A percentile compares a stretch with the other conserved stretches of the same genome.
Evolutionary conservation across 2,329 filamentous ascomycete genomes (phyloP).

Genomic region (Escovopsis sp.): DNA sequence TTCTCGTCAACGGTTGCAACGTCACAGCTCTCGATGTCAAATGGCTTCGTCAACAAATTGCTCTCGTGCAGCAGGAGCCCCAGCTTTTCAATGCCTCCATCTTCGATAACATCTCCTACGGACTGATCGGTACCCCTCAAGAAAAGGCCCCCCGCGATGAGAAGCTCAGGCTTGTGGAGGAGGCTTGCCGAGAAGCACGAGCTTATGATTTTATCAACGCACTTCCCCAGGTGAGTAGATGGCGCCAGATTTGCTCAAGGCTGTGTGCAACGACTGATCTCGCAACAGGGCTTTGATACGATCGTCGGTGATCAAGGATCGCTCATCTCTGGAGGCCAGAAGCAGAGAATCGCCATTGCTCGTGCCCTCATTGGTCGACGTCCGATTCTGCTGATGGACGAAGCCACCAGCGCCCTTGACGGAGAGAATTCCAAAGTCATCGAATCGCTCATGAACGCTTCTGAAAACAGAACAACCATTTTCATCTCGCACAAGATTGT

Average conservation of each 20-base stretch:
- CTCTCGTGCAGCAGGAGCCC: conserved; percentile 22
- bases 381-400: conserved; percentile 9
- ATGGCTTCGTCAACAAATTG: conserved; percentile 31
- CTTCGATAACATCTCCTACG: conserved; percentile 15
- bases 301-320: conserved; percentile 5
- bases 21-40: conserved; percentile 24
- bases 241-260: too few relatives aligned
- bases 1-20: conserved; percentile 17
- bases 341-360: conserved; percentile 7
- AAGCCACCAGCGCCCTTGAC: conserved; percentile 8
- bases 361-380: conserved; percentile 9
- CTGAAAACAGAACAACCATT: not conserved
- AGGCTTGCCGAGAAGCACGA: conserved; percentile 6
- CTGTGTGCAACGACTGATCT: too few relatives aligned
- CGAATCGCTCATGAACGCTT: conserved; percentile 25
- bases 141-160: not conserved
- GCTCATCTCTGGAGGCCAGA: conserved; percentile 6
- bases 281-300: conserved; percentile 7
- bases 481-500: not conserved
- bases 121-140: conserved; percentile 6
- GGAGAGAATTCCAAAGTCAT: conserved; percentile 21
- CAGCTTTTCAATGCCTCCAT: conserved; percentile 11
- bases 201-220: conserved; percentile 7
- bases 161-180: not conserved
- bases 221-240: conserved; percentile 1